phyloP scores from a whole-genome alignment of 768 basidiomycete genomes.

The Termitomyces sp. region DNA sequence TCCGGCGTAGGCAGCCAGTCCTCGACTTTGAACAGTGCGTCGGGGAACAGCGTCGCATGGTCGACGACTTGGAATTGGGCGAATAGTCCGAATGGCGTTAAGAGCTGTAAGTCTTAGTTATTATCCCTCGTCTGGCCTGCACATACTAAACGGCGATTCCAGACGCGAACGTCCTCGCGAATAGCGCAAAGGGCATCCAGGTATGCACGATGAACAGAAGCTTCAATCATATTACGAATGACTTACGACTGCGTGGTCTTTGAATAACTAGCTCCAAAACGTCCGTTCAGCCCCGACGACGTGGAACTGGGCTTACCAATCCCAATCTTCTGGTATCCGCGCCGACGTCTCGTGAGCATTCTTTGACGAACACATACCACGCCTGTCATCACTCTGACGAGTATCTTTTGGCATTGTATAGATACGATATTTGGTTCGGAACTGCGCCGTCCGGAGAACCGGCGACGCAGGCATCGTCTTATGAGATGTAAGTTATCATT shows the following conservation, averaged over 20 bases:
- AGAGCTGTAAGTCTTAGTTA: conserved; percentile 42
- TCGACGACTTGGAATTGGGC: conserved; percentile 51
- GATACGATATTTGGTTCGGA: conserved; percentile 57
- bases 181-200: conserved; percentile 44
- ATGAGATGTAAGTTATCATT: conserved; percentile 41
- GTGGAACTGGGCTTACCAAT: conserved; percentile 49
- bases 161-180: conserved; percentile 51
- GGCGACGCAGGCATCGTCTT: conserved; percentile 44
- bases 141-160: neutral
- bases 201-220: conserved; percentile 19
- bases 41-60: conserved; percentile 44
- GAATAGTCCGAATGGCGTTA: conserved; percentile 46
- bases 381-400: neutral
- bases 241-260: neutral
- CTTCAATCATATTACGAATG: neutral
- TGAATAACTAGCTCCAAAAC: conserved; percentile 28
- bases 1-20: conserved; percentile 45
- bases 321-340: conserved; percentile 39
- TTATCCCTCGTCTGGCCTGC: too few species aligned
- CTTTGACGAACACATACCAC: too few species aligned
- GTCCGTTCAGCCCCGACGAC: conserved; percentile 43
- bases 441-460: conserved; percentile 36
- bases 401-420: conserved; percentile 11
- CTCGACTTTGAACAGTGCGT: conserved; percentile 39
- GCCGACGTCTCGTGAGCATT: conserved; percentile 48